Percentiles rank a stretch among this genome's conserved stretches.
phyloP scores from a whole-genome alignment of 495 filamentous ascomycete species.

The Achaetomiella virescens region DNA sequence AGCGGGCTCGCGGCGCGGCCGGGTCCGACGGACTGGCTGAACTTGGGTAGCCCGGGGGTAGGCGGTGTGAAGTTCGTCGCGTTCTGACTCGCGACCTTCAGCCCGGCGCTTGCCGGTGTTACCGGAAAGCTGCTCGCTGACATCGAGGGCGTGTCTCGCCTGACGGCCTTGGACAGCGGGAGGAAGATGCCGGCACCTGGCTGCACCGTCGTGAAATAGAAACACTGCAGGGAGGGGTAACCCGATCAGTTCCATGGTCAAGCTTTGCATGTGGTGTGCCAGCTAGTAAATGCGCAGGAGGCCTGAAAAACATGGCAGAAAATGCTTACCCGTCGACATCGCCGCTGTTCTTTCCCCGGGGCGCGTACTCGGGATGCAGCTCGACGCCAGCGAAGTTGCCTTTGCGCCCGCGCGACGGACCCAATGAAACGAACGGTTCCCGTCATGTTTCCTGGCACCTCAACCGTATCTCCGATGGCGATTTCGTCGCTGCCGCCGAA shows the following conservation, averaged over 20 bases:
- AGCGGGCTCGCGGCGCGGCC: slow-evolving; percentile 63
- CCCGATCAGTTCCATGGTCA: slow-evolving; percentile 8
- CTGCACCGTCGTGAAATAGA: slow-evolving; percentile 76
- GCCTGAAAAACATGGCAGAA: neutral
- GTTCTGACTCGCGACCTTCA: slow-evolving; percentile 47
- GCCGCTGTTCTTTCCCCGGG: slow-evolving; percentile 88
- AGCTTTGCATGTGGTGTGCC: neutral
- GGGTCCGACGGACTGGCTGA: slow-evolving; percentile 82
- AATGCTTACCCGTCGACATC: slow-evolving; percentile 87
- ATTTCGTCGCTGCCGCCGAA: slow-evolving; percentile 37
- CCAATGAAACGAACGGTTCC: slow-evolving; percentile 88
- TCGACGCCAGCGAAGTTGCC: slow-evolving; percentile 95
- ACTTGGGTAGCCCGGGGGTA: slow-evolving; percentile 58
- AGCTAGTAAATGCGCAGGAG: neutral
- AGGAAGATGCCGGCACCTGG: slow-evolving; percentile 90
- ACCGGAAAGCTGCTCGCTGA: slow-evolving; percentile 52
- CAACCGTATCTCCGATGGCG: slow-evolving; percentile 80
- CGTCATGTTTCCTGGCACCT: slow-evolving; percentile 91
- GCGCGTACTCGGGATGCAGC: slow-evolving; percentile 70
- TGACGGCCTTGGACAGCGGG: slow-evolving; percentile 76
- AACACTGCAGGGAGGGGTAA: slow-evolving; percentile 40
- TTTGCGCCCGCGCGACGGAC: slow-evolving; percentile 76
- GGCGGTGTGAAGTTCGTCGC: slow-evolving; percentile 56
- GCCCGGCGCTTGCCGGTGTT: slow-evolving; percentile 55
- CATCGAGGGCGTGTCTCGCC: slow-evolving; percentile 55